These are phyloP conservation scores for Globisporangium middletonii DNA, from an alignment of 352 stramenopile species.

Conservation along the genomic window DNA sequence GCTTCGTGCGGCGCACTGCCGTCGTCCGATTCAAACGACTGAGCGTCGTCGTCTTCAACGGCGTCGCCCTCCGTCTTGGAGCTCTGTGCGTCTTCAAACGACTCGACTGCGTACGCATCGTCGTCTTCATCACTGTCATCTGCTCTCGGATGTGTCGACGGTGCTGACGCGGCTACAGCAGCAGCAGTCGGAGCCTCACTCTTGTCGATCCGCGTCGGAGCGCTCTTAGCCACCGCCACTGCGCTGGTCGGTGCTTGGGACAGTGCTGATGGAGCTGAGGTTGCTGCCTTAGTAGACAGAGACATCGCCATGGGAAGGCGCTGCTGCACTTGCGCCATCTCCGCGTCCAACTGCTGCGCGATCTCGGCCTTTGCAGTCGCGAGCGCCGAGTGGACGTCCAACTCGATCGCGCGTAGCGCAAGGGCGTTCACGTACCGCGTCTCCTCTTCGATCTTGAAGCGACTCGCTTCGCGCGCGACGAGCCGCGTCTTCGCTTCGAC, in stretches of 20 bases:
- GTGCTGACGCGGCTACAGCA: background rate
- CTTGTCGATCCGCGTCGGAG: too few relatives aligned
- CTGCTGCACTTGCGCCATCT: conserved; percentile 27
- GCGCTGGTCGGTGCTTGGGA: background rate
- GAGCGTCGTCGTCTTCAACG: background rate
- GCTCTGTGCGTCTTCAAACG: conserved; percentile 23
- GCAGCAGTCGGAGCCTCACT: background rate
- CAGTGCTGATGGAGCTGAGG: background rate
- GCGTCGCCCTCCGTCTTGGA: background rate
- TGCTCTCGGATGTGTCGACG: background rate
- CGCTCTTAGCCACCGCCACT: background rate
- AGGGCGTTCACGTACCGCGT: conserved; percentile 31
- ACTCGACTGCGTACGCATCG: conserved; percentile 31
- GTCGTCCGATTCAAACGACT: background rate
- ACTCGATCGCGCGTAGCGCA: conserved; percentile 27
- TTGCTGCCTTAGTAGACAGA: background rate
- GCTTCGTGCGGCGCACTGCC: background rate
- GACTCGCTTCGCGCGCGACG: conserved; percentile 21
- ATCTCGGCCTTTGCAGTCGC: conserved; percentile 23
- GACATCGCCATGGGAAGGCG: conserved; percentile 13
- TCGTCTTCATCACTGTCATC: background rate
- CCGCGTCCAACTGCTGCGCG: conserved; percentile 16
- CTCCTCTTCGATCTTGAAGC: conserved; percentile 33
- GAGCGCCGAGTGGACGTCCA: conserved; percentile 28
- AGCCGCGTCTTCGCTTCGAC: conserved; percentile 30